Percentiles rank a stretch among this genome's conserved stretches.
phyloP scores from a whole-genome alignment of 179 eudicot species.

The Corrigiola litoralis region DNA sequence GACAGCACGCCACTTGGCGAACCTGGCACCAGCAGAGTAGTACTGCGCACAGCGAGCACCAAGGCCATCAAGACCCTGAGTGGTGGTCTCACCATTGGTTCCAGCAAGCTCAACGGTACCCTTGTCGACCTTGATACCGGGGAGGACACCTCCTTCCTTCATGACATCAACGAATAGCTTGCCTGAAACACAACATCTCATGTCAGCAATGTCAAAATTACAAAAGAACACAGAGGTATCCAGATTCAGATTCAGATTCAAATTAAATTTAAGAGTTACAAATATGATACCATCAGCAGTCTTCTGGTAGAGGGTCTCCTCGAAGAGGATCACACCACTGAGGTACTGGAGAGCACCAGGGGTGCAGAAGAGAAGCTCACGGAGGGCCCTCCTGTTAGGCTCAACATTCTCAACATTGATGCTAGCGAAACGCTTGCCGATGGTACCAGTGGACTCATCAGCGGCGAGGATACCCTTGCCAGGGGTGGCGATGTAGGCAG shows the following conservation, averaged over 20 bases:
- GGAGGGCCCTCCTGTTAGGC: constrained; percentile 76
- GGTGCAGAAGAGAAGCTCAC: constrained; percentile 83
- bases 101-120: constrained; percentile 88
- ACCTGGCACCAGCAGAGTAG: constrained; percentile 82
- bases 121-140: constrained; percentile 97
- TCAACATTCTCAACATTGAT: constrained; percentile 88
- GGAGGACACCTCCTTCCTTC: constrained; percentile 84
- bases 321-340: constrained; percentile 81
- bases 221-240: background rate
- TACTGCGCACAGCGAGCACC: constrained; percentile 67
- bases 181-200: constrained; percentile 32
- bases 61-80: constrained; percentile 88
- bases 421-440: constrained; percentile 72
- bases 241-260: no score
- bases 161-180: constrained; percentile 77
- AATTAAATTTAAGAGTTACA: background rate
- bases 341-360: constrained; percentile 67
- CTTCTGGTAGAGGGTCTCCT: constrained; percentile 85
- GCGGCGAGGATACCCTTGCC: constrained; percentile 97
- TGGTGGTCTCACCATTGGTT: constrained; percentile 88
- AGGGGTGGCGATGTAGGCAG: constrained; percentile 81
- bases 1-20: constrained; percentile 98
- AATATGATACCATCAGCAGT: constrained; percentile 41
- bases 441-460: constrained; percentile 90
- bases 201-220: background rate